These are phyloP conservation scores for Citrus reticulata DNA, from an alignment of 345 rosid genomes.

Conservation along the genomic window DNA sequence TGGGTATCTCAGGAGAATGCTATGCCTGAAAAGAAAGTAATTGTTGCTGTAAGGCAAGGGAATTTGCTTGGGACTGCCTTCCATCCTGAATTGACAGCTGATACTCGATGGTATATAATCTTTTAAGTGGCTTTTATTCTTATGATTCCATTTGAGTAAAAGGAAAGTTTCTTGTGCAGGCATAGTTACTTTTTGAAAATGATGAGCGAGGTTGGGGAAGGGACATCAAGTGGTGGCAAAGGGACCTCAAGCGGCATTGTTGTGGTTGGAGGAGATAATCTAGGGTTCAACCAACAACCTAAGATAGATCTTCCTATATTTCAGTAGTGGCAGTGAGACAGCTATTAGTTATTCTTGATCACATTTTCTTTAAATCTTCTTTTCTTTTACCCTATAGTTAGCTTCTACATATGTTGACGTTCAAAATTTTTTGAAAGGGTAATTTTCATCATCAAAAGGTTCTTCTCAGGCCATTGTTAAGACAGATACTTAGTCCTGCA, in stretches of 20 bases:
- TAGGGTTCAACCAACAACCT: conserved; percentile 29
- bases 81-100: conserved; percentile 94
- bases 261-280: conserved; percentile 37
- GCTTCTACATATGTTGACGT: background rate
- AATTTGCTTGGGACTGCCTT: conserved; percentile 88
- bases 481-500: background rate
- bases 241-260: conserved; percentile 21
- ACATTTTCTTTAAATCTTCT: background rate
- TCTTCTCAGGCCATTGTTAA: background rate
- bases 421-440: background rate
- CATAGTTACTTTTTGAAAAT: conserved; percentile 86
- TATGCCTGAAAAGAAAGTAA: conserved; percentile 62
- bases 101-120: conserved; percentile 70
- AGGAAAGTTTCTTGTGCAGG: conserved; percentile 41
- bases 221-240: conserved; percentile 29
- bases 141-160: background rate
- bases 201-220: conserved; percentile 51
- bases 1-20: conserved; percentile 53
- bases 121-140: conserved; percentile 5
- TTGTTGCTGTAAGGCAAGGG: conserved; percentile 82
- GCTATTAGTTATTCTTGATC: background rate
- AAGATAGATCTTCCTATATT: conserved; percentile 77
- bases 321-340: conserved; percentile 20
- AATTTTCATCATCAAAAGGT: background rate
- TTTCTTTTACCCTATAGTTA: background rate